A percentile compares a stretch with the other conserved stretches of the same genome.
Conservation (phyloP, 257 asterid genomes). For the Solanum medicagineum region DNA sequence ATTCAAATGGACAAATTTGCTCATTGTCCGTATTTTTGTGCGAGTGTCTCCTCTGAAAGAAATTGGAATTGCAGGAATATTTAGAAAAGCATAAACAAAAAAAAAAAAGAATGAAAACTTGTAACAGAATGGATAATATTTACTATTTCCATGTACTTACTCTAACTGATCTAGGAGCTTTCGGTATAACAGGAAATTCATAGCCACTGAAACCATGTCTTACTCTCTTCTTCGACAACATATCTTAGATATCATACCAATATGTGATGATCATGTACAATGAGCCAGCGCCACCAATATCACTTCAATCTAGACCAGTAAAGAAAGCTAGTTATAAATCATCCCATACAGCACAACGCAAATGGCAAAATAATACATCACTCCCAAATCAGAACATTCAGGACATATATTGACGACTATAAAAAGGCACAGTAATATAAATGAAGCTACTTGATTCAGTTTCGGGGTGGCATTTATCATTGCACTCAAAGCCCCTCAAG, state of each 20-base stretch:
- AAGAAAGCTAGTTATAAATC: neutral
- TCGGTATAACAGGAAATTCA: slow-evolving; percentile 42
- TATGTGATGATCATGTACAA: neutral
- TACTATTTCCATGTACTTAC: slow-evolving; percentile 18
- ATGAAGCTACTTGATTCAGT: neutral
- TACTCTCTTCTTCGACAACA: slow-evolving; percentile 53
- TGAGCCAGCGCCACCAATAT: neutral
- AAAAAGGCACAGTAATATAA: neutral
- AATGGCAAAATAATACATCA: neutral
- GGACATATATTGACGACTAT: neutral
- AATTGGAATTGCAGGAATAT: neutral
- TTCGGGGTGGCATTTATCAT: neutral
- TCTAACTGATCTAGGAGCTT: slow-evolving; percentile 68
- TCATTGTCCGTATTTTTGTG: slow-evolving; percentile 35
- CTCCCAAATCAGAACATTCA: neutral
- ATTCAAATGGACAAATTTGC: slow-evolving; percentile 79
- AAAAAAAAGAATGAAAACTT: neutral
- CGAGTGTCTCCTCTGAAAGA: slow-evolving; percentile 46
- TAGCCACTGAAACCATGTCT: slow-evolving; percentile 31
- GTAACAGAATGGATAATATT: neutral
- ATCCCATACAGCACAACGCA: neutral
- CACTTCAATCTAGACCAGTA: neutral
- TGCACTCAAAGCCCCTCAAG: neutral
- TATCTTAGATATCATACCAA: slow-evolving; percentile 48
- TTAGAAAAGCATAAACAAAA: slow-evolving; percentile 4